Base-by-base conservation (phyloP, 495 filamentous ascomycete species). In the Aspergillus incahuasiensis region DNA sequence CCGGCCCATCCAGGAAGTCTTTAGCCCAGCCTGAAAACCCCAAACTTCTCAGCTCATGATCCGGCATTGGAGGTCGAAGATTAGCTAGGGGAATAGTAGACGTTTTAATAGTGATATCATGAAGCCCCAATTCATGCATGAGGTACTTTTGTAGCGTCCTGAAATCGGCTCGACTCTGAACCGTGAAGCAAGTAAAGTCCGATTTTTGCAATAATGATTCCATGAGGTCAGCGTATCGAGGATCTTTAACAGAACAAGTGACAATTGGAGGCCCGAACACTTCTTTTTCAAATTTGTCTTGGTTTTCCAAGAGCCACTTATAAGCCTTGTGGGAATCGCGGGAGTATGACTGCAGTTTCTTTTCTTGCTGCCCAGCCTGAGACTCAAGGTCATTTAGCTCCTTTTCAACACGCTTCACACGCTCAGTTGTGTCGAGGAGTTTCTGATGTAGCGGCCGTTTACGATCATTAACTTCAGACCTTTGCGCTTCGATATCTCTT, bases 241-340 rank as follows among this genome's bases (percentile, higher is more conserved):
- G 80, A 63, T 96, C 83, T 52, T 87, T 92, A 34, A 97, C 68
- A 0, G 88, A 88, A 68, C 92, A 96, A 20, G 79, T 84, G 13
- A 99, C 72, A 54, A 92, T 79, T 0, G 94, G 84, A 16, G 94
- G 94, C 0, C 90, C 91, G 68, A 90, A 92, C 20, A 97, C 86
- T 58, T 87, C 79, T 51, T 87, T 82, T 65, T 92, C 82, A 54
- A 97, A 97, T 22, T 78, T 66, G 59, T 81, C 67, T 40, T 79
- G 82, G 67, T 97, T 84, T 2, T 83, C 65, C 57, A 86, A 77
- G 53, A 97, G 71, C 89, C 91, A 97, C 44, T 83, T 78, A 83
- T 91, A 96, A 20, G 84, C 86, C 61, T 65, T 77, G 11, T 75
- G 72, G 2, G 86, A 83, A 52, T 97, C 89, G 0, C 28, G 40